Percentiles rank a stretch among this genome's conserved stretches.
Evolutionary conservation across 2,329 filamentous ascomycete genomes (phyloP).

Genomic region (Hymenoscyphus occultus): DNA sequence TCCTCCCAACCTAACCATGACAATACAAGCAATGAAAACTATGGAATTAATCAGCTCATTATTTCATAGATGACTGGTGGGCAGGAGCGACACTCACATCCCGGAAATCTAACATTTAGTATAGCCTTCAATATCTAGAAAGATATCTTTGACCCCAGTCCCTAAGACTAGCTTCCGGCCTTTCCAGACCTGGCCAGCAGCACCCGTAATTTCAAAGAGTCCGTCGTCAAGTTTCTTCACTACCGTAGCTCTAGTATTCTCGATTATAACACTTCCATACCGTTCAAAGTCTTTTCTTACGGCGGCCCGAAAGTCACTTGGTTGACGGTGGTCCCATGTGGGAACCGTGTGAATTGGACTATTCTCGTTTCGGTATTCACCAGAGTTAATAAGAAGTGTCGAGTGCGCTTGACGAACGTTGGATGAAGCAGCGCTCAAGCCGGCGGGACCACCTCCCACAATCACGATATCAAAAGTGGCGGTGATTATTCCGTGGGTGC

Average conservation of each 20-base stretch:
- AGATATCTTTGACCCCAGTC: conserved; percentile 50
- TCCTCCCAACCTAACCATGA: conserved; percentile 59
- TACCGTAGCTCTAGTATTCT: conserved; percentile 27
- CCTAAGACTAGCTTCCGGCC: conserved; percentile 55
- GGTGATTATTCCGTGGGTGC: too few species aligned
- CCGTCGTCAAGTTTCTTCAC: conserved; percentile 18
- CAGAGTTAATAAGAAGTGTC: conserved; percentile 44
- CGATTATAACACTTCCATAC: conserved; percentile 39
- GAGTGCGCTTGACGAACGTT: conserved; percentile 41
- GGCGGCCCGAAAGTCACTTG: conserved; percentile 35
- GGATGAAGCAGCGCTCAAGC: conserved; percentile 40
- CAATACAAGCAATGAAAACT: conserved; percentile 60
- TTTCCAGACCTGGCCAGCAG: conserved; percentile 40
- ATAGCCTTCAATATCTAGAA: conserved; percentile 52
- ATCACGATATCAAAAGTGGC: conserved; percentile 35
- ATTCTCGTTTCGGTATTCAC: conserved; percentile 42
- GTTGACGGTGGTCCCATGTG: conserved; percentile 38
- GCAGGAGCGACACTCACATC: conserved; percentile 14
- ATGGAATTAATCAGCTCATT: conserved; percentile 10
- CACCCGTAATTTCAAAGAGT: conserved; percentile 41
- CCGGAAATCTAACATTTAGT: conserved; percentile 49
- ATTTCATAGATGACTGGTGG: too few species aligned
- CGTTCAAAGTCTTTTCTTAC: conserved; percentile 36
- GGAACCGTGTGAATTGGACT: conserved; percentile 43
- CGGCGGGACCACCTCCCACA: conserved; percentile 44